Base-by-base conservation (phyloP, 345 rosid genomes). In the Punica granatum region DNA sequence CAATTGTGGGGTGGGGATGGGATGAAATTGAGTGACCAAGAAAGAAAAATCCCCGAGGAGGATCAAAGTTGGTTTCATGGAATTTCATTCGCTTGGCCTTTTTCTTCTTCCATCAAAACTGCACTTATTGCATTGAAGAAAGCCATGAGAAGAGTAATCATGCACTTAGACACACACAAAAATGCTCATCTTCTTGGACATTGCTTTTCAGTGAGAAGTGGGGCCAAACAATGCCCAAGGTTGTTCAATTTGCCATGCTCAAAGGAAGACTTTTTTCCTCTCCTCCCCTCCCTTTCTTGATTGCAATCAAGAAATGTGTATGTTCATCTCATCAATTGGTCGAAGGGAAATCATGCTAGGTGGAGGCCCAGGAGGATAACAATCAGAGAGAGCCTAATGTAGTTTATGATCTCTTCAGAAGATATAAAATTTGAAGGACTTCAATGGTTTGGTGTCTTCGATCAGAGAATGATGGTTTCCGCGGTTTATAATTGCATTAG, bases 101-200 rank as follows among this genome's bases (percentile, higher is more conserved):
- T 31, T 46, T 2, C 36, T 63, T 63, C 7, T 19, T 42, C 66
- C 30, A 64, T 78, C 81, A 75, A 65, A 19, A 41, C 62, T 61
- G n/a, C 75, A 77, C 81, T 84, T 60, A 84, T 81, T 75, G 70
- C 80, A 25, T 19, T 64, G 71, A 70, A 81, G 87, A 81, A 81
- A 79, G 83, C 67, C 66, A 72, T 44, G 54, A 49, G 19, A 64
- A 23, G 28, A 51, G 7, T 51, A 9, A 51, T 51, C 58, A 6
- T n/a, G 7, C 58, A n/a, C 26, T 5, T 6, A 13, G 28, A 14
- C 58, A 51, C 23, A 21, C 58, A 51, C n/a, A 1, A 15, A 18
- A 11, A 18, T 1, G n/a, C 14, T 43, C 15, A 43, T 43, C 48
- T 43, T 43, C 4, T n/a, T n/a, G 48, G 15, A 11, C 48, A 43